These are phyloP conservation scores for Avicennia marina DNA, from an alignment of 257 asterid species.

Conservation along the genomic window DNA sequence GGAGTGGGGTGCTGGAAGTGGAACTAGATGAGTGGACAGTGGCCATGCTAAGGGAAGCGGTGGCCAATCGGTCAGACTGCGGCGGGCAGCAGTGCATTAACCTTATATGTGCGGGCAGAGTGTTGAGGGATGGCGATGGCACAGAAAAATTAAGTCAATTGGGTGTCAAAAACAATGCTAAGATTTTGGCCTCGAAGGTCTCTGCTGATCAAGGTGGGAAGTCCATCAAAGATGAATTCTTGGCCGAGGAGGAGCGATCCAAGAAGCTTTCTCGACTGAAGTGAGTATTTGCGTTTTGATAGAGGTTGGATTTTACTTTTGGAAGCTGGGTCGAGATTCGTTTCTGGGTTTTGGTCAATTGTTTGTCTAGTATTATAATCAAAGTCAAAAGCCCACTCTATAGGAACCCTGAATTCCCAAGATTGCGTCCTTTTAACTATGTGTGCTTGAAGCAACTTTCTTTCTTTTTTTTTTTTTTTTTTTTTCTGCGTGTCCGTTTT, in stretches of 20 bases:
- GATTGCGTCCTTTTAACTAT: too few species aligned
- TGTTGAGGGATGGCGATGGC: conserved; percentile 64
- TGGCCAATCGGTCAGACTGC: conserved; percentile 64
- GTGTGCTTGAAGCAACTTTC: too few species aligned
- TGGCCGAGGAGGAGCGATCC: conserved; percentile 91
- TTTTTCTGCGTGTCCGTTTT: too few species aligned
- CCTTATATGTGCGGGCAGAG: conserved; percentile 67
- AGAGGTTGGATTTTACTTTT: not conserved
- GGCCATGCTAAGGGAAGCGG: conserved; percentile 57
- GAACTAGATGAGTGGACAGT: conserved; percentile 83
- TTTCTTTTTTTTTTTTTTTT: too few species aligned
- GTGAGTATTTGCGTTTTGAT: conserved; percentile 30
- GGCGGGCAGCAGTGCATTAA: conserved; percentile 44
- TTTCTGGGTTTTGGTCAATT: not conserved
- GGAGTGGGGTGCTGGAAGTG: conserved; percentile 84
- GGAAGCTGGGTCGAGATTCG: not conserved
- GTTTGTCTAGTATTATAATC: not conserved
- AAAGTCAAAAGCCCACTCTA: too few species aligned
- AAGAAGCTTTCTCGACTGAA: conserved; percentile 61
- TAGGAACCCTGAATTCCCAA: too few species aligned
- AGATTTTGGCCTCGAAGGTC: conserved; percentile 69
- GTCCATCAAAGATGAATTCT: conserved; percentile 49
- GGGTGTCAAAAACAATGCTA: conserved; percentile 74
- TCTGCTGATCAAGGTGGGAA: conserved; percentile 57
- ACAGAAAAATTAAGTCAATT: conserved; percentile 55